These are phyloP conservation scores for Casaregolazyma suthepensis DNA, from an alignment of 1,139 yeast species.

Conservation along the genomic window DNA sequence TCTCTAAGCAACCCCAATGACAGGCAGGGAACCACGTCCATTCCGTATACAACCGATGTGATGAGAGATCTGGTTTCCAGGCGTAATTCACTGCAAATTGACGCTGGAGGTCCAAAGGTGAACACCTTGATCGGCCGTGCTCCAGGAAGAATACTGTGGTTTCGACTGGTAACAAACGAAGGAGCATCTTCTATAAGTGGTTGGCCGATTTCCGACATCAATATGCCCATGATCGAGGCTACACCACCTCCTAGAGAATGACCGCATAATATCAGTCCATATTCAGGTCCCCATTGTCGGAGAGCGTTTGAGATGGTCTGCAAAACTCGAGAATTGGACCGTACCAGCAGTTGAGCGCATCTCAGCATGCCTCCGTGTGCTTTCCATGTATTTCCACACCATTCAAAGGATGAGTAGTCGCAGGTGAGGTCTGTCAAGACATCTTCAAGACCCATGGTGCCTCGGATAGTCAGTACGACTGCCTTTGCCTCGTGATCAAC, in stretches of 20 bases:
- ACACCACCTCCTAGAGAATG: slow-evolving; percentile 36
- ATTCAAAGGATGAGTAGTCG: slow-evolving; percentile 28
- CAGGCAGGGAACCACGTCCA: slow-evolving; percentile 33
- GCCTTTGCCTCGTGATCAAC: slow-evolving; percentile 31
- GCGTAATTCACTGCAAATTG: slow-evolving; percentile 27
- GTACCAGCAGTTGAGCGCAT: slow-evolving; percentile 27
- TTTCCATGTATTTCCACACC: slow-evolving; percentile 27
- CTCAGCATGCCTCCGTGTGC: slow-evolving; percentile 34
- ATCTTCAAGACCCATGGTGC: slow-evolving; percentile 34
- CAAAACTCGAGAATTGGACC: slow-evolving; percentile 24
- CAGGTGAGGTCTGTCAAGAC: slow-evolving; percentile 33
- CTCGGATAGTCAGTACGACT: slow-evolving; percentile 32
- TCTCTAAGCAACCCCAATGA: slow-evolving; percentile 33
- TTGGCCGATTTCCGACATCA: slow-evolving; percentile 23
- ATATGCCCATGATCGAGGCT: slow-evolving; percentile 30
- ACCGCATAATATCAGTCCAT: slow-evolving; percentile 32
- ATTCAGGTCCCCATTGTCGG: slow-evolving; percentile 25
- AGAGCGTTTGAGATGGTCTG: slow-evolving; percentile 26
- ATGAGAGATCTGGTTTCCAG: slow-evolving; percentile 25
- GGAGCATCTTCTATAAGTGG: slow-evolving; percentile 1
- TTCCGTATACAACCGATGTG: slow-evolving; percentile 32
- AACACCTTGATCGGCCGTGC: slow-evolving; percentile 31
- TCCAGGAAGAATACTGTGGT: slow-evolving; percentile 22
- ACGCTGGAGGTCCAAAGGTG: slow-evolving; percentile 34
- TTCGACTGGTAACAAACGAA: slow-evolving; percentile 19